Percentiles rank a stretch among this genome's conserved stretches.
Conservation (phyloP, 352 stramenopile genomes). For the Phytophthora quininea region DNA sequence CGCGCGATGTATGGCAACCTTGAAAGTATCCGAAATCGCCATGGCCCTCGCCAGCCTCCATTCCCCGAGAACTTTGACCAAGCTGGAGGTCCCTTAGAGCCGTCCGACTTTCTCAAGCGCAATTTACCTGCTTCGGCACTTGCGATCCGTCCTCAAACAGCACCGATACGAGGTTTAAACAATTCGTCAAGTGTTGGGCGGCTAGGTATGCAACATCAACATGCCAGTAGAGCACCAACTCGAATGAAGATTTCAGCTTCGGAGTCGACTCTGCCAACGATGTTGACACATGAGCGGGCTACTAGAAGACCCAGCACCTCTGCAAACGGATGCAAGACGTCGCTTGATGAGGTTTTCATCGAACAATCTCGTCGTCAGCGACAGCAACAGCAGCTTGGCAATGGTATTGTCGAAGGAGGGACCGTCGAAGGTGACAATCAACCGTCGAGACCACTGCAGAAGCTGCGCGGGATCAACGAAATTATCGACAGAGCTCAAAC, state of each 20-base stretch:
- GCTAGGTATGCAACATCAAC: constrained; percentile 9
- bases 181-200: constrained; percentile 10
- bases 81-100: constrained; percentile 25
- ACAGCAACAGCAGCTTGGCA: constrained; percentile 6
- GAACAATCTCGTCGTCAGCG: constrained; percentile 39
- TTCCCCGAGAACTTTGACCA: constrained; percentile 12
- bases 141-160: constrained; percentile 51
- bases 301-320: background rate
- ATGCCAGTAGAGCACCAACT: background rate
- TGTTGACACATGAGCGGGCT: background rate
- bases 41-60: constrained; percentile 6
- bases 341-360: constrained; percentile 57
- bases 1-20: constrained; percentile 66
- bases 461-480: constrained; percentile 66
- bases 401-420: constrained; percentile 7
- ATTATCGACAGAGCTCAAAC: constrained; percentile 60
- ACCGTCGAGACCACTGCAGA: constrained; percentile 38
- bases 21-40: constrained; percentile 20
- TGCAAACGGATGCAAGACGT: constrained; percentile 32
- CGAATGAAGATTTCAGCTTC: constrained; percentile 21
- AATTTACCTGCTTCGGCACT: constrained; percentile 45
- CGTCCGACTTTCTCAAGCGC: constrained; percentile 60
- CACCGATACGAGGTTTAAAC: constrained; percentile 23
- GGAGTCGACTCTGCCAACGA: constrained; percentile 10
- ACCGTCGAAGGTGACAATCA: constrained; percentile 10